These are phyloP conservation scores for Umbelopsis sp. DNA, from an alignment of 192 early-diverging fungal species.

Conservation along the genomic window DNA sequence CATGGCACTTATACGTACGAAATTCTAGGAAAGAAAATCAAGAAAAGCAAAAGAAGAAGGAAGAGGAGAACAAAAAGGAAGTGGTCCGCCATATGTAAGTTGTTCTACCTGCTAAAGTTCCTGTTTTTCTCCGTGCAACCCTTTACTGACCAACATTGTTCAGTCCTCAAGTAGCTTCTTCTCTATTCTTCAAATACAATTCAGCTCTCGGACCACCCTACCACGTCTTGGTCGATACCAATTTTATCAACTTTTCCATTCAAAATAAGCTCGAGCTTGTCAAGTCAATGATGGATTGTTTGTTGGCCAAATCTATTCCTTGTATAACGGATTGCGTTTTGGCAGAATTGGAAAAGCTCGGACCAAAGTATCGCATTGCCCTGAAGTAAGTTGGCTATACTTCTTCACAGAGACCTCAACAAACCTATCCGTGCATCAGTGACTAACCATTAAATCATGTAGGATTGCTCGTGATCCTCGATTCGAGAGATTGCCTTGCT, in stretches of 20 bases:
- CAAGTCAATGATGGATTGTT: slow-evolving; percentile 98
- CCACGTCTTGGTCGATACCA: slow-evolving; percentile 95
- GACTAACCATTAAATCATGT: not conserved
- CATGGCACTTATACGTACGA: slow-evolving; percentile 16
- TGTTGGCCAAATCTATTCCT: slow-evolving; percentile 96
- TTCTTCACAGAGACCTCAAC: too few species aligned
- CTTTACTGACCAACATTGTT: not conserved
- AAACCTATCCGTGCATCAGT: not conserved
- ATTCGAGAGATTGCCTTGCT: slow-evolving; percentile 93
- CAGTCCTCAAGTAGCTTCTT: slow-evolving; percentile 87
- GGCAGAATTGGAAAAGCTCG: slow-evolving; percentile 98
- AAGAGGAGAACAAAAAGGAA: slow-evolving; percentile 70
- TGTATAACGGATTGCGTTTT: slow-evolving; percentile 99
- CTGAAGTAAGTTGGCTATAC: slow-evolving; percentile 56
- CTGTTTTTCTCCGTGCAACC: not conserved
- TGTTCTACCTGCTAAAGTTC: not conserved
- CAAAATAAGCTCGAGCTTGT: slow-evolving; percentile 98
- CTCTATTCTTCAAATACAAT: slow-evolving; percentile 98
- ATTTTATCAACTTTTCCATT: slow-evolving; percentile 99
- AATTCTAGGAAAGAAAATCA: slow-evolving; percentile 51
- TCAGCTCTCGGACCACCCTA: slow-evolving; percentile 95
- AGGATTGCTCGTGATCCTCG: slow-evolving; percentile 95
- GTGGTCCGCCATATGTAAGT: slow-evolving; percentile 77
- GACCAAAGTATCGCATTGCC: slow-evolving; percentile 94
- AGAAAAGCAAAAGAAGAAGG: slow-evolving; percentile 70